A percentile compares a stretch with the other conserved stretches of the same genome.
Evolutionary conservation across 306 rosid species (phyloP).

Genomic region (Lupinus albus): DNA sequence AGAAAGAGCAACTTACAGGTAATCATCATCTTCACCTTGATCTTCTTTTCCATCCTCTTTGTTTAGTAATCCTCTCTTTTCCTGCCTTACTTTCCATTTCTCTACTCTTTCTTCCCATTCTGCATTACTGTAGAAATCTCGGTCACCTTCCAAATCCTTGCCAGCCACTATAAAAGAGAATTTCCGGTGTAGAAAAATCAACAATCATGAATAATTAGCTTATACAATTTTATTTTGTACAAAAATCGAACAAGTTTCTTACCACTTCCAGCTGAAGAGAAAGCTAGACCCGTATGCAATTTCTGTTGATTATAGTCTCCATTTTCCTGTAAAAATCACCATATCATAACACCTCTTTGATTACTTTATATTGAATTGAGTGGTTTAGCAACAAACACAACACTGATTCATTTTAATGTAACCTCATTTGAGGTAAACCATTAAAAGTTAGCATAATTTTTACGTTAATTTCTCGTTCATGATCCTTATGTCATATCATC

Average conservation of each 20-base stretch:
- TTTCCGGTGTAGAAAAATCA: too few species aligned
- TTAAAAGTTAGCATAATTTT: background rate
- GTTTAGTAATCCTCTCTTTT: slow-evolving; percentile 75
- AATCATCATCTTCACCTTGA: slow-evolving; percentile 79
- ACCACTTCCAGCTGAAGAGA: slow-evolving; percentile 92
- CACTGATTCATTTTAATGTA: slow-evolving; percentile 2
- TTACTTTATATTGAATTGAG: slow-evolving; percentile 12
- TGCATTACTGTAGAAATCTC: slow-evolving; percentile 60
- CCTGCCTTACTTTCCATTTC: slow-evolving; percentile 96
- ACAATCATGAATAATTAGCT: slow-evolving; percentile 6
- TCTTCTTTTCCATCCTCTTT: slow-evolving; percentile 74
- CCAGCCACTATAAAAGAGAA: slow-evolving; percentile 58
- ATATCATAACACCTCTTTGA: background rate
- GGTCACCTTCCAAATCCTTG: slow-evolving; percentile 91
- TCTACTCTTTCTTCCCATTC: slow-evolving; percentile 99
- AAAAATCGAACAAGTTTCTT: slow-evolving; percentile 22
- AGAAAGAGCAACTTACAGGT: slow-evolving; percentile 56
- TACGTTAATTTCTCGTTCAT: slow-evolving; percentile 17
- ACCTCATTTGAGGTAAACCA: background rate
- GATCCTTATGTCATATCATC: background rate
- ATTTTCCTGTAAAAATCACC: slow-evolving; percentile 64
- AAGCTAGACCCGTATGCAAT: slow-evolving; percentile 60
- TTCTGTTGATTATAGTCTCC: slow-evolving; percentile 57
- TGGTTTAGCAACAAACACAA: slow-evolving; percentile 22
- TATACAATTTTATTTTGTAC: background rate